Evolutionary conservation across 352 stramenopile species (phyloP), one percentile per base, ranked within the genome.

Genomic region (Discostella stelligera): DNA sequence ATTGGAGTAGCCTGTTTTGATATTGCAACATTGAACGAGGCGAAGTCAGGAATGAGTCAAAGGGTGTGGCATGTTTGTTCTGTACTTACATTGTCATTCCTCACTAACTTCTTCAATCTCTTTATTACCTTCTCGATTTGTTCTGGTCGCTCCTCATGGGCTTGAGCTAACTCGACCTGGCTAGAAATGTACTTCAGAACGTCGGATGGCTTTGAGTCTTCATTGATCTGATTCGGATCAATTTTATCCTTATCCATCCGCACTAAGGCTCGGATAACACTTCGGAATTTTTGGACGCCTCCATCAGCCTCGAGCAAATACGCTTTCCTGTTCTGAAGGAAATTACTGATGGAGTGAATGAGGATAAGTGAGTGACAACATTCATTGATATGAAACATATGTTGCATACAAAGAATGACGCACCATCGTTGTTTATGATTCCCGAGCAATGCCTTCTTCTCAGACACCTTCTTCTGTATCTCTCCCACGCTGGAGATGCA

Each of bases 61-160:
- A 18, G 21, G 39, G 37, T 44, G 37, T 44, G 13, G 37, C 37
- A 44, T 14, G 37, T 13, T 8, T 44, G 37, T 44, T 44, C 37
- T 3, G 11, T 44, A 44, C 37, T 44, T 44, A 44, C 37, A 44
- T 44, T 44, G 37, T 44, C 37, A 14, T 44, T 44, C 21, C 75
- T 86, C 68, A 84, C 83, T 74, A 89, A 67, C 27, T 81, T 87
- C 25, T 84, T 88, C 21, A 92, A 62, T 14, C 66, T 66, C 56
- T 80, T 86, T 0, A 91, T 74, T 20, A 86, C 74, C 41, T 70
- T 78, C n/a, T 52, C 64, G 13, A 90, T 62, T 9, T 72, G 53
- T 32, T 83, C 73, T 18, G 74, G 74, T 44, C 66, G 64, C 11
- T 82, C 70, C 14, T 80, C 74, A 37, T 76, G 49, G 30, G 27